Percentiles rank a stretch among this genome's conserved stretches.
Conservation (phyloP, 1,284 basidiomycete genomes). For the Schizophyllum commune region DNA sequence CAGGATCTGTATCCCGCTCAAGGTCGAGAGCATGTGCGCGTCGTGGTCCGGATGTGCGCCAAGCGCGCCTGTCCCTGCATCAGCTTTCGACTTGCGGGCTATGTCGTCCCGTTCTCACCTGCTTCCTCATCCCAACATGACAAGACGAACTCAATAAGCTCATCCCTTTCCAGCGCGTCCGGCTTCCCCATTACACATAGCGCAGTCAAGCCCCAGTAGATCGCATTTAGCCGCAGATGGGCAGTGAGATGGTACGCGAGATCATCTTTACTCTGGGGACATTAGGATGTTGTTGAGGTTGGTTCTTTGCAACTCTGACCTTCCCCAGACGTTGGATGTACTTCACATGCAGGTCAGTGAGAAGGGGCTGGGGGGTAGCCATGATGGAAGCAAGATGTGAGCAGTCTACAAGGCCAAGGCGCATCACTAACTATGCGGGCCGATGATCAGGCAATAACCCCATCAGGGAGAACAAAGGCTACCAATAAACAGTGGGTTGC, state of each 20-base stretch:
- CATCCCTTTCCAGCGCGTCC: constrained; percentile 74
- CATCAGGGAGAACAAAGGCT: too few relatives aligned
- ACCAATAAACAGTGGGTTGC: too few relatives aligned
- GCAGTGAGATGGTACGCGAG: constrained; percentile 90
- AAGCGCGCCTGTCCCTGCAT: constrained; percentile 67
- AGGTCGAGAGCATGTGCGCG: constrained; percentile 80
- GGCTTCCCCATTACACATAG: constrained; percentile 73
- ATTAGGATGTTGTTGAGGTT: neutral
- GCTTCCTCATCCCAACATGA: constrained; percentile 89
- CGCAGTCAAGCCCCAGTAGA: constrained; percentile 95
- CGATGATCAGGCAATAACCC: too few relatives aligned
- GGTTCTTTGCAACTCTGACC: constrained; percentile 26
- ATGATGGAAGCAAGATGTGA: neutral
- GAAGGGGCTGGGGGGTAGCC: constrained; percentile 9
- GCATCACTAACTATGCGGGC: too few relatives aligned
- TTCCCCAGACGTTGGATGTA: constrained; percentile 73
- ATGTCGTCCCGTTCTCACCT: constrained; percentile 43
- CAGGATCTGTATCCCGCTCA: constrained; percentile 91
- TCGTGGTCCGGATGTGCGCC: constrained; percentile 92
- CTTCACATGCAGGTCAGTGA: constrained; percentile 51
- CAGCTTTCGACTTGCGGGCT: constrained; percentile 2
- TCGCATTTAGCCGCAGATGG: constrained; percentile 91
- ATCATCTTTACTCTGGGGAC: constrained; percentile 69
- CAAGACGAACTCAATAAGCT: constrained; percentile 87
- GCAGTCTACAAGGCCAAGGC: neutral